Base-by-base conservation (phyloP, 768 basidiomycete genomes). In the Boletales sp. region DNA sequence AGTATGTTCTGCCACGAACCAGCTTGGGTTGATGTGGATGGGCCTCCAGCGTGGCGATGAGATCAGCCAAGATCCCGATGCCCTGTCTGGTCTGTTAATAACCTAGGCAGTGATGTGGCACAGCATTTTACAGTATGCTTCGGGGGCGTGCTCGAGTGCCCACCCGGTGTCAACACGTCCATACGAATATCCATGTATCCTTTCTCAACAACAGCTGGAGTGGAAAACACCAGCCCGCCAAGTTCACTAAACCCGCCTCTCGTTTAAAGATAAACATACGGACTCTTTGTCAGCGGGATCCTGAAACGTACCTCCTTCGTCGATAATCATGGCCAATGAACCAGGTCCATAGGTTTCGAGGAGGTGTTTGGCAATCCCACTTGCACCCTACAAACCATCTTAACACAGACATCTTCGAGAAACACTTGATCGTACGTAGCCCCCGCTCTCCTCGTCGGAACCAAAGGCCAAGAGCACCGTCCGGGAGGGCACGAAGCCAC, bases 101-200 rank as follows among this genome's bases (percentile, higher is more conserved):
- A 1, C 42, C 24, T 4, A 18, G 0, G 38, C 44, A 21, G 5
- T 11, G 32, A 40, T 24, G 8, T 47, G 8, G 43, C 2, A 39
- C 11, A 3, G 29, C 14, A 21, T 55, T 67, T 53, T 65, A 70
- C 78, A 5, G 82, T 83, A 58, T 83, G 81, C 15, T 61, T 47
- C 8, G 76, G 78, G 8, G 81, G 82, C 2, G 72, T 68, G 53
- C 74, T 76, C 1, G 81, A 80, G 57, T 81, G 82, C 0, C 82
- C 81, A 14, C 81, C 81, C 1, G 74, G 71, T 2, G 74, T 72
- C 27, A 64, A 52, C 7, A 79, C 74, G 15, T 74, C 67, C 42
- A 81, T 58, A 13, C 69, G 64, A 31, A 74, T 62, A 43, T 74
- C 69, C 40, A 74, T 50, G 51, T 73, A 73, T 4, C 78, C 80